phyloP scores from a whole-genome alignment of 1,284 basidiomycete species.

The Laetiporus sulphureus region DNA sequence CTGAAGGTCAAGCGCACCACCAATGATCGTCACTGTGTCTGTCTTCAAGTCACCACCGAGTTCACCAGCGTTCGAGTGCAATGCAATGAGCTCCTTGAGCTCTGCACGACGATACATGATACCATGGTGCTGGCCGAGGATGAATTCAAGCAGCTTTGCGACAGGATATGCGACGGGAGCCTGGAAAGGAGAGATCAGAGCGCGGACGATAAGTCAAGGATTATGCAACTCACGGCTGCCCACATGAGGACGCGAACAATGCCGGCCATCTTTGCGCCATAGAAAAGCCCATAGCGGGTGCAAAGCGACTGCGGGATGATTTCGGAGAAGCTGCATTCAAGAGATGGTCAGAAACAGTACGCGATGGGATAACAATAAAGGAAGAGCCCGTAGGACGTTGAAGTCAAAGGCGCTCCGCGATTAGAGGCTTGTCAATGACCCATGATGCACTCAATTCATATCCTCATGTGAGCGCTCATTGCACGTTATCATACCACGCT shows the following conservation, averaged over 20 bases:
- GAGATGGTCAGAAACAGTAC: no score
- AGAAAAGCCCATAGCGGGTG: slow-evolving; percentile 86
- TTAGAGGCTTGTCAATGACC: no score
- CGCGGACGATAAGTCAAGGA: background rate
- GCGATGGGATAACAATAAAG: no score
- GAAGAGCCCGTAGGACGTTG: no score
- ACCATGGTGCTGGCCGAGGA: slow-evolving; percentile 57
- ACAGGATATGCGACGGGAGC: slow-evolving; percentile 79
- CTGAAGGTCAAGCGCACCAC: slow-evolving; percentile 68
- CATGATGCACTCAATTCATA: no score
- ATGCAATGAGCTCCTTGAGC: slow-evolving; percentile 67
- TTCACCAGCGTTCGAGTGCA: slow-evolving; percentile 52
- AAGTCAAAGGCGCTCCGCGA: no score
- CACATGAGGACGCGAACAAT: slow-evolving; percentile 70
- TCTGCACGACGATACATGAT: slow-evolving; percentile 55
- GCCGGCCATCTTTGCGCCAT: slow-evolving; percentile 87
- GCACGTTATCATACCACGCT: no score
- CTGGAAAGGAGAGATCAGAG: slow-evolving; percentile 28
- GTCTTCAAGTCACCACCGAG: slow-evolving; percentile 64
- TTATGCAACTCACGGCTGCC: slow-evolving; percentile 43
- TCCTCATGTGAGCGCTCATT: no score
- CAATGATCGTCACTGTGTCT: slow-evolving; percentile 73
- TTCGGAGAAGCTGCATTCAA: slow-evolving; percentile 66
- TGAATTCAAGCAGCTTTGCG: slow-evolving; percentile 60
- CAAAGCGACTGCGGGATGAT: slow-evolving; percentile 90